Base-by-base conservation (phyloP, 306 rosid genomes). In the Dryas octopetala region DNA sequence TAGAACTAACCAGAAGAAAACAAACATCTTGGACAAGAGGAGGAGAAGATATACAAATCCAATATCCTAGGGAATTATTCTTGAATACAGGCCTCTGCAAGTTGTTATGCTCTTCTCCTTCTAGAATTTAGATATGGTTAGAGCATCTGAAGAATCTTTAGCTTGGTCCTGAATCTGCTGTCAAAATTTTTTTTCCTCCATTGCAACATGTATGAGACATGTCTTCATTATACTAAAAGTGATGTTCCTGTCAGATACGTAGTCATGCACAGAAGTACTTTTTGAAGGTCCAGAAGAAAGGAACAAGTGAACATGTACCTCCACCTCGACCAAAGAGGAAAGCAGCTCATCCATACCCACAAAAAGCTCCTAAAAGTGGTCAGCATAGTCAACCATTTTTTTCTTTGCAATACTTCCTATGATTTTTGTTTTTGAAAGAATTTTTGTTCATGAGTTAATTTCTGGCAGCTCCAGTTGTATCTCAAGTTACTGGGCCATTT, bases 211-310 rank as follows among this genome's bases (percentile, higher is more conserved):
- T 74, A 15, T 45, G 28, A 12, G 8, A 41, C 45, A n/a, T 59
- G n/a, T 46, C 61, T 69, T 69, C 38, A 2, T 44, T 53, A n/a
- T 74, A 55, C n/a, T 54, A 54, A 80, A 26, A 26, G 60, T 47
- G 5, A 11, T 62, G 6, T 58, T 62, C 62, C 81, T 85, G 73
- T 66, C 85, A 95, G 98, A 95, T 95, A 68, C 90, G 98, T 10
- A 95, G 98, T 80, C 98, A 95, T 80, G 98, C 98, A 10, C 98
- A 95, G 66, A 95, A 95, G 75, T 95, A 95, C 81, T 95, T 95
- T 82, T 82, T 90, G 76, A 95, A 95, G 86, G 95, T 95, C 69
- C 97, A 91, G 88, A 95, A 92, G 83, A 90, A 81, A 64, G 98
- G 98, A 68, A 83, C 88, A 71, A 90, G 91, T 58, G 98, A 91